These are phyloP conservation scores for Blepharisma japonicum DNA, from an alignment of 73 alveolate genomes.

Conservation along the genomic window DNA sequence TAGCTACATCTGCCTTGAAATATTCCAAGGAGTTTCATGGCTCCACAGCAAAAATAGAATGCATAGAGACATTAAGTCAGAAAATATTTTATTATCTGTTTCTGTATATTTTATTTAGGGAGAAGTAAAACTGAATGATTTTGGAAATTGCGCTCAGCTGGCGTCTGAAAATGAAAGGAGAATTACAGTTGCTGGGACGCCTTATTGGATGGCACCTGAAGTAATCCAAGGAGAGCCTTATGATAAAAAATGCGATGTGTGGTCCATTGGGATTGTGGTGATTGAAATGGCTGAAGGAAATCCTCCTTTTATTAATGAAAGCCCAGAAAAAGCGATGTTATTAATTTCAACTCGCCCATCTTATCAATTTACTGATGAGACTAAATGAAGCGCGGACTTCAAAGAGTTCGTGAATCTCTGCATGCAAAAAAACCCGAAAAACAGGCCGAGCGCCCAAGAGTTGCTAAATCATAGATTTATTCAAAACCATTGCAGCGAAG, in stretches of 20 bases:
- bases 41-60: constrained; percentile 68
- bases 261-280: neutral
- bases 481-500: no score
- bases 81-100: constrained; percentile 77
- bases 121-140: constrained; percentile 84
- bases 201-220: constrained; percentile 96
- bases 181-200: constrained; percentile 83
- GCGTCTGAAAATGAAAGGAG: constrained; percentile 62
- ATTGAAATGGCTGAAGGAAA: constrained; percentile 7
- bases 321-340: neutral
- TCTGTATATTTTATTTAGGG: constrained; percentile 25
- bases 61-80: constrained; percentile 90
- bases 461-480: constrained; percentile 21
- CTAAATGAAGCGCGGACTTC: constrained; percentile 15
- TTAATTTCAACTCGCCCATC: neutral
- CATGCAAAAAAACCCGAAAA: constrained; percentile 27
- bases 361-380: neutral
- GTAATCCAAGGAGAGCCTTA: constrained; percentile 74
- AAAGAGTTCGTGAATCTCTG: constrained; percentile 24
- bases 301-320: neutral
- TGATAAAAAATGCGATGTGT: neutral
- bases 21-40: constrained; percentile 34
- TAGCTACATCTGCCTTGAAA: constrained; percentile 46
- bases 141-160: constrained; percentile 55
- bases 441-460: constrained; percentile 40